Conservation (phyloP, 805 yeast species). For the Sugiyamaella smithiae region DNA sequence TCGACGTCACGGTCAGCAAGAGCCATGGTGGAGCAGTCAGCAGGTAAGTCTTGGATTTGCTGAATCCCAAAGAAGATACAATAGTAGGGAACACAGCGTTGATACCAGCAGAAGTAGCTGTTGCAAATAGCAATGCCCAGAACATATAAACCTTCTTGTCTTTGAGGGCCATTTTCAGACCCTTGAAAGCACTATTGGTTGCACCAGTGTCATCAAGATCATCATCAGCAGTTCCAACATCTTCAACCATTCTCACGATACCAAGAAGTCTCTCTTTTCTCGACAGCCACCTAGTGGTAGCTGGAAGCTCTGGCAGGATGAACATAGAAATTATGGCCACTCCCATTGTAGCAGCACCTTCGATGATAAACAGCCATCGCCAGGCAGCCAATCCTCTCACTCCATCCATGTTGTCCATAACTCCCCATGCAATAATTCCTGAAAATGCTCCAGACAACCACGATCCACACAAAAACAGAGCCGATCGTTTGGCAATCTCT, state of each 20-base stretch:
- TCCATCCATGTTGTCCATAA: conserved; percentile 44
- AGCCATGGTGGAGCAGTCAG: conserved; percentile 60
- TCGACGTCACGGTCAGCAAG: conserved; percentile 49
- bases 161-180: conserved; percentile 18
- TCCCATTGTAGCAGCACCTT: conserved; percentile 51
- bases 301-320: conserved; percentile 53
- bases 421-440: conserved; percentile 56
- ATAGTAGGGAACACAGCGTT: conserved; percentile 62
- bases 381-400: conserved; percentile 44
- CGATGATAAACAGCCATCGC: conserved; percentile 57
- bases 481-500: conserved; percentile 49
- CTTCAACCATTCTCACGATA: conserved; percentile 21
- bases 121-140: conserved; percentile 38
- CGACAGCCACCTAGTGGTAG: conserved; percentile 34
- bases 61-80: conserved; percentile 54
- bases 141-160: conserved; percentile 25
- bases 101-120: conserved; percentile 55
- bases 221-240: conserved; percentile 30
- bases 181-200: conserved; percentile 3
- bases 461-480: conserved; percentile 51
- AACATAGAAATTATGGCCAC: conserved; percentile 45
- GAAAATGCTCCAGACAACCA: conserved; percentile 50
- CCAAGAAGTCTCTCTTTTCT: conserved; percentile 21
- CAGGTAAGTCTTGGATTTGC: conserved; percentile 49
- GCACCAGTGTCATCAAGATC: conserved; percentile 24